Evolutionary conservation across 2,329 filamentous ascomycete species (phyloP).

Genomic region (Claviceps sp.): DNA sequence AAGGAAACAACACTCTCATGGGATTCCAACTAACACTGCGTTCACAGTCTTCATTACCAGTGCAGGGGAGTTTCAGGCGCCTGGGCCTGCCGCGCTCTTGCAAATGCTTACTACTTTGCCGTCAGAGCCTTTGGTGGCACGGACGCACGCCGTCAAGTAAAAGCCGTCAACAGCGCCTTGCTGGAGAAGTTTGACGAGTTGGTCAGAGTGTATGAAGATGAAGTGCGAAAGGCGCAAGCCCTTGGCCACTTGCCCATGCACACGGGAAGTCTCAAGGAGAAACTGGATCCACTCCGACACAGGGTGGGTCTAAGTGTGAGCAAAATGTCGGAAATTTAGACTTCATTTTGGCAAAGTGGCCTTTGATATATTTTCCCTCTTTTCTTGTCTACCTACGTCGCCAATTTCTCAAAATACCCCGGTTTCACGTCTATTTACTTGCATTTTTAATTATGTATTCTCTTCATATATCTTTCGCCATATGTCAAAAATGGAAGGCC

Average conservation of each 20-base stretch:
- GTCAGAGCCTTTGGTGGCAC: neutral
- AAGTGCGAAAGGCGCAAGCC: neutral
- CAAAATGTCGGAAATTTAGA: no score
- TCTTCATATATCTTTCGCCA: no score
- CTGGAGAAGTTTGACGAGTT: neutral
- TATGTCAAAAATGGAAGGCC: no score
- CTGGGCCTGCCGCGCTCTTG: neutral
- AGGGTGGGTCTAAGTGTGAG: neutral
- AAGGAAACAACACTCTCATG: no score
- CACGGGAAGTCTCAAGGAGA: neutral
- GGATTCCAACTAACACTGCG: slow-evolving; percentile 2
- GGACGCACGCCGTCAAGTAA: neutral
- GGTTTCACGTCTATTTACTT: no score
- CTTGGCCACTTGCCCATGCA: neutral
- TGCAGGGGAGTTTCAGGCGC: neutral
- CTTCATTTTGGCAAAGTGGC: no score
- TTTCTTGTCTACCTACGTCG: no score
- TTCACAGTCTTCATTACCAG: neutral
- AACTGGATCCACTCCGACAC: neutral
- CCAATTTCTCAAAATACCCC: no score
- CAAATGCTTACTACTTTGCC: neutral
- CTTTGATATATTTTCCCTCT: no score
- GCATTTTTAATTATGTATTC: no score
- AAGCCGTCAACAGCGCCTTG: neutral
- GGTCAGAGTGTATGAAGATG: neutral